Base-by-base conservation (phyloP, 495 filamentous ascomycete genomes). In the Cercophora newfieldiana region DNA sequence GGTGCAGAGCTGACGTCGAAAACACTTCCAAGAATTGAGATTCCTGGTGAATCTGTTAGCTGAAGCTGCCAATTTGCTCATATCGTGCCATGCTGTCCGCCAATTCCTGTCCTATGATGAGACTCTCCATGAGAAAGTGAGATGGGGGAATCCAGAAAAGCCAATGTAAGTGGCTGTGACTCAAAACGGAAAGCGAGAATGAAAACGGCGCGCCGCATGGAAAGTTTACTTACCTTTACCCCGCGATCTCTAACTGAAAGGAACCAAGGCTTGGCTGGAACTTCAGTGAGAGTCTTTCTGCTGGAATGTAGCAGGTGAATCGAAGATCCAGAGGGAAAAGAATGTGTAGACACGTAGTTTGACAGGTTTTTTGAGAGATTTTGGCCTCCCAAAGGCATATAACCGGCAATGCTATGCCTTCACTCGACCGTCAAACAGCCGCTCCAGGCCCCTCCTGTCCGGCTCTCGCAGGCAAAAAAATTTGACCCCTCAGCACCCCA, bases 351-450 rank as follows among this genome's bases (percentile, higher is more conserved):
- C 57, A 60, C 33, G 57, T 37, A 29, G 31, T 31, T 24, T 25
- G 29, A 12, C 3, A 31, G 7, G 16, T 29, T 24, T 29, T 26
- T 55, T 63, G 71, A 67, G 71, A 71, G 61, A 69, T 69, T 73
- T 65, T 71, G 49, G 24, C 25, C 33, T 50, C 18, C 37, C 28
- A 16, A 29, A 55, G 26, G 30, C 54, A 50, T 66, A 50, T 54
- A 68, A 14, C 57, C 66, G 68, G 60, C 53, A 59, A 50, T 63
- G 31, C 22, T 22, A 54, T 64, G 21, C 58, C 30, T 19, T 26
- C 24, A 25, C 16, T 31, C 33, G 30, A 29, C 22, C 18, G 26
- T 10, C 12, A 21, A 21, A 58, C 31, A 44, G 37, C 37, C 37
- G 37, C 54, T 50, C 64, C 58, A 55, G 30, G 50, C 19, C 26